Conservation (phyloP, 768 basidiomycete species). For the Clavaria fumosa region DNA sequence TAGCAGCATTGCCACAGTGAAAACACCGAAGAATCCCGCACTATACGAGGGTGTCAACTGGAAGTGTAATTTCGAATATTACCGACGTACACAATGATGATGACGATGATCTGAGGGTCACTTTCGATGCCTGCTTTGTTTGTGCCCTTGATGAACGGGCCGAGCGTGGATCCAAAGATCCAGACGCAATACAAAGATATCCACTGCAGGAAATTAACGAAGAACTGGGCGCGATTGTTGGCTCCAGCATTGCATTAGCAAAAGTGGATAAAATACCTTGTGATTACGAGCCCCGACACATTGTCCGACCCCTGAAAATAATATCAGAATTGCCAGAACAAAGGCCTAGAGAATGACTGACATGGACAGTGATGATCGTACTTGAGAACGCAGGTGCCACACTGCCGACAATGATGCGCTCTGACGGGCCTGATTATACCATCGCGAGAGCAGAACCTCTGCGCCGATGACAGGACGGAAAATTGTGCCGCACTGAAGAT, state of each 20-base stretch:
- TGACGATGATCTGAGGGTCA: conserved; percentile 55
- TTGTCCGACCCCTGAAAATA: conserved; percentile 67
- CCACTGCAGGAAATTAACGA: conserved; percentile 68
- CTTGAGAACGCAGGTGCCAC: conserved; percentile 72
- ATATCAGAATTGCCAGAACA: conserved; percentile 1
- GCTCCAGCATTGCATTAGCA: background rate
- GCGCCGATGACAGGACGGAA: conserved; percentile 41
- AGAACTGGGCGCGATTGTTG: conserved; percentile 40
- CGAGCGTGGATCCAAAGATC: conserved; percentile 44
- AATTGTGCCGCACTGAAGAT: too few relatives aligned
- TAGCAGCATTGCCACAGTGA: conserved; percentile 39
- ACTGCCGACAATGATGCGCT: conserved; percentile 67
- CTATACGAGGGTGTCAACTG: background rate
- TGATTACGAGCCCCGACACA: conserved; percentile 90
- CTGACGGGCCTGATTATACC: conserved; percentile 57
- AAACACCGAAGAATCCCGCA: conserved; percentile 54
- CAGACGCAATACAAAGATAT: conserved; percentile 43
- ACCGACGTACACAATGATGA: conserved; percentile 57
- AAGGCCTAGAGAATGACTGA: conserved; percentile 21
- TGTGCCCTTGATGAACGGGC: conserved; percentile 27
- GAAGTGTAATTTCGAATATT: background rate
- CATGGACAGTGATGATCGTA: conserved; percentile 89
- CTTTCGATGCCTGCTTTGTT: conserved; percentile 16
- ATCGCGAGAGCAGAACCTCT: conserved; percentile 53
- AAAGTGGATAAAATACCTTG: conserved; percentile 31